Evolutionary conservation across 75 land plant species (phyloP).

Genomic region (Selaginella moellendorffii): DNA sequence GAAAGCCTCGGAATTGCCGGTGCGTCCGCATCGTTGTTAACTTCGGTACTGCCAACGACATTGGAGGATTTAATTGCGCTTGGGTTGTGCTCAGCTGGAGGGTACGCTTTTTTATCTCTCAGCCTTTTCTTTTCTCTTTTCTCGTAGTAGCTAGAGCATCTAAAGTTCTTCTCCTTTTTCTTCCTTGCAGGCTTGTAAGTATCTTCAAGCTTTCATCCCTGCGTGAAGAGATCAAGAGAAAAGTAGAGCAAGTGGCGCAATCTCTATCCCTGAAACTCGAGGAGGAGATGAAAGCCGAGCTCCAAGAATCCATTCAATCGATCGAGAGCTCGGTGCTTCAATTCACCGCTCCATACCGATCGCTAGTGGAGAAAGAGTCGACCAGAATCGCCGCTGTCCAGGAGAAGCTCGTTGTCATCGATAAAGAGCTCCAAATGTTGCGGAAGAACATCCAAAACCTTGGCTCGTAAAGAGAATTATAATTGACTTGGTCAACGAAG

Average conservation of each 20-base stretch:
- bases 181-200: conserved; percentile 38
- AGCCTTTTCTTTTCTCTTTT: background rate
- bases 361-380: conserved; percentile 36
- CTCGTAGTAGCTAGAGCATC: background rate
- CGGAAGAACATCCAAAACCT: conserved; percentile 59
- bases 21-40: conserved; percentile 82
- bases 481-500: too few relatives aligned
- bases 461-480: conserved; percentile 39
- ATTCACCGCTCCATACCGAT: conserved; percentile 39
- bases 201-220: conserved; percentile 59
- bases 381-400: conserved; percentile 23
- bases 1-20: conserved; percentile 93
- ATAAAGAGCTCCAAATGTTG: conserved; percentile 26
- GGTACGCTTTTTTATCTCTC: conserved; percentile 29
- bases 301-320: conserved; percentile 22
- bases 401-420: conserved; percentile 29
- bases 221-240: conserved; percentile 38
- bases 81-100: conserved; percentile 89
- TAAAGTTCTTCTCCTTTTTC: background rate
- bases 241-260: conserved; percentile 53
- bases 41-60: conserved; percentile 78
- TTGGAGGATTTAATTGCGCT: conserved; percentile 91
- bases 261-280: conserved; percentile 48
- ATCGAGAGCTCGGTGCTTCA: conserved; percentile 31
- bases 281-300: conserved; percentile 61